These are phyloP conservation scores for Epichloe scottii DNA, from an alignment of 2,329 filamentous ascomycete species.

Conservation along the genomic window DNA sequence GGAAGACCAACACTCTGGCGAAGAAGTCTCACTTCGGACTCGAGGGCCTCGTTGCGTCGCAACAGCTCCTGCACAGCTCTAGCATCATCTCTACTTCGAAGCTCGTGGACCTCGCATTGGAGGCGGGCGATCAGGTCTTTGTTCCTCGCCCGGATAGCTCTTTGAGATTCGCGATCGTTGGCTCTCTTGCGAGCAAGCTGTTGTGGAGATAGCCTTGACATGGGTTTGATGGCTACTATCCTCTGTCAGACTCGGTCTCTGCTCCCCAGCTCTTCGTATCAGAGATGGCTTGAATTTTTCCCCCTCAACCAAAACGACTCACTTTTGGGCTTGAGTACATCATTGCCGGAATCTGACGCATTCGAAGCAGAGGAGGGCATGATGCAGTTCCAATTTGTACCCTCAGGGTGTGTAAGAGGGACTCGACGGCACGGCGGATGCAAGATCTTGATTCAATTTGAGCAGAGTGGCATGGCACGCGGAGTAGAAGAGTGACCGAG, in stretches of 20 bases:
- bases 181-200: conserved; percentile 4
- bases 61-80: not conserved
- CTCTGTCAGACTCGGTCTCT: not conserved
- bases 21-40: not conserved
- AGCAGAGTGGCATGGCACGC: not conserved
- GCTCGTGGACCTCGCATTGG: not conserved
- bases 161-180: conserved; percentile 3
- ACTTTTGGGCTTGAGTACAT: not conserved
- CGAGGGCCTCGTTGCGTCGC: not conserved
- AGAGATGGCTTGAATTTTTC: not conserved
- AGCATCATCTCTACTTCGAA: not conserved
- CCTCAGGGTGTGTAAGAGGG: no score
- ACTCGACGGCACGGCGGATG: no score
- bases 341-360: no score
- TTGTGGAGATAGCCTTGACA: not conserved
- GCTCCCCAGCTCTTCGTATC: not conserved
- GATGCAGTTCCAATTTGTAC: no score
- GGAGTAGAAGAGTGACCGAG: not conserved
- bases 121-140: conserved; percentile 1
- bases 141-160: conserved; percentile 2
- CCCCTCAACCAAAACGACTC: not conserved
- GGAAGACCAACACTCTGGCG: not conserved
- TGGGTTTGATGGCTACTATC: not conserved
- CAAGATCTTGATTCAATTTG: conserved; percentile 1
- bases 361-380: no score